Percentiles rank a stretch among this genome's conserved stretches.
Conservation (phyloP, 331 rosid species). For the Quercus tomentella region DNA sequence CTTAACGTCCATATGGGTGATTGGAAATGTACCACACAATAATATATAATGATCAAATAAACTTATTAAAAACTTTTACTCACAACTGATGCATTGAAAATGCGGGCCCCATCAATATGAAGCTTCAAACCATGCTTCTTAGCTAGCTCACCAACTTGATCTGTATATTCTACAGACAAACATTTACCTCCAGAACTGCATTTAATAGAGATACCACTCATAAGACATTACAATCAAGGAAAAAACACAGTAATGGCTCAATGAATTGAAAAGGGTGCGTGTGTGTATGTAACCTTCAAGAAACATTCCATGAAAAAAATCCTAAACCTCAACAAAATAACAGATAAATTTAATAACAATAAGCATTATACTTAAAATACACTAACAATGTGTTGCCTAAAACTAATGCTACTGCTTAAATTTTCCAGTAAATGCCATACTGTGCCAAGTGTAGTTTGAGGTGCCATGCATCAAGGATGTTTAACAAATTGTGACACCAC, state of each 20-base stretch:
- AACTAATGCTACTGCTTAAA: neutral
- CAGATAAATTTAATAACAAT: neutral
- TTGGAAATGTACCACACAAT: neutral
- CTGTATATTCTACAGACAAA: constrained; percentile 72
- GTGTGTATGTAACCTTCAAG: neutral
- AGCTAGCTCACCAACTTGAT: constrained; percentile 78
- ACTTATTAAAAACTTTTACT: constrained; percentile 23
- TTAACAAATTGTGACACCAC: neutral
- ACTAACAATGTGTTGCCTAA: neutral
- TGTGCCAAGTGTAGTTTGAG: neutral
- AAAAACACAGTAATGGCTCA: neutral
- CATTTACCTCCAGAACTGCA: constrained; percentile 85
- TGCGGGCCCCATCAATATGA: constrained; percentile 93
- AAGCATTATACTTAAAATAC: neutral
- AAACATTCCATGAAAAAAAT: neutral
- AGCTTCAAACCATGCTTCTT: constrained; percentile 80
- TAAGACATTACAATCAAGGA: neutral
- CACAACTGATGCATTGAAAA: constrained; percentile 84
- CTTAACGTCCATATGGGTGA: neutral
- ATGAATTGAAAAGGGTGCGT: neutral
- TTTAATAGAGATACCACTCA: constrained; percentile 14
- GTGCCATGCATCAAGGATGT: neutral
- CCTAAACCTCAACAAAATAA: neutral
- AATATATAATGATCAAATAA: neutral
- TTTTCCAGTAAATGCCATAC: neutral